These are phyloP conservation scores for Coccomyxa sp. DNA, from an alignment of 139 green algal genomes.

Conservation along the genomic window DNA sequence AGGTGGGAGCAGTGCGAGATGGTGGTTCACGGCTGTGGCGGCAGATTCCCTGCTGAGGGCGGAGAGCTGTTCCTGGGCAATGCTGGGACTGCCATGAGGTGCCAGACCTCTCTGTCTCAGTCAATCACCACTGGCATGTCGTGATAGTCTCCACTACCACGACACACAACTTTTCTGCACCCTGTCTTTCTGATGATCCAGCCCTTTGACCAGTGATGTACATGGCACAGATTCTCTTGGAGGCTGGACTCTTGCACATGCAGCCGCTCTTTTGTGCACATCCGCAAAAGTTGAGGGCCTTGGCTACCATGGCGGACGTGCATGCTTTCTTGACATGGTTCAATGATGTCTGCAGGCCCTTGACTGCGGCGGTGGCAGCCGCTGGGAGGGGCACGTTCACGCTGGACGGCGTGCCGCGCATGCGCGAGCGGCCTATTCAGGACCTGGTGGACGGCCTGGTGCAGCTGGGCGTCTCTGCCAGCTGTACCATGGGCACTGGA, in stretches of 20 bases:
- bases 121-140: too few species aligned
- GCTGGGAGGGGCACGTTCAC: slow-evolving; percentile 84
- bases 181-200: too few species aligned
- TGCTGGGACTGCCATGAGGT: slow-evolving; percentile 96
- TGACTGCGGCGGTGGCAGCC: slow-evolving; percentile 95
- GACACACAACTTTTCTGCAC: too few species aligned
- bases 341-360: too few species aligned
- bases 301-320: too few species aligned
- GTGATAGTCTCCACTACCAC: too few species aligned
- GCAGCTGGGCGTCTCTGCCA: slow-evolving; percentile 92
- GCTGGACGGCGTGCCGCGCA: slow-evolving; percentile 85
- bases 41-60: slow-evolving; percentile 66
- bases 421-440: slow-evolving; percentile 93
- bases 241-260: not conserved
- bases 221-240: too few species aligned
- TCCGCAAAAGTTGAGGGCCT: too few species aligned
- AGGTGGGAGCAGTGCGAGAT: slow-evolving; percentile 65
- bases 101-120: too few species aligned
- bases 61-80: slow-evolving; percentile 95
- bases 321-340: too few species aligned
- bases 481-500: slow-evolving; percentile 90
- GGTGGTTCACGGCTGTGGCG: slow-evolving; percentile 80
- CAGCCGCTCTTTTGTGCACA: too few species aligned
- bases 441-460: slow-evolving; percentile 86
- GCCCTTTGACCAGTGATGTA: too few species aligned